These are phyloP conservation scores for Inosperma sp. DNA, from an alignment of 768 basidiomycete species.

Conservation along the genomic window DNA sequence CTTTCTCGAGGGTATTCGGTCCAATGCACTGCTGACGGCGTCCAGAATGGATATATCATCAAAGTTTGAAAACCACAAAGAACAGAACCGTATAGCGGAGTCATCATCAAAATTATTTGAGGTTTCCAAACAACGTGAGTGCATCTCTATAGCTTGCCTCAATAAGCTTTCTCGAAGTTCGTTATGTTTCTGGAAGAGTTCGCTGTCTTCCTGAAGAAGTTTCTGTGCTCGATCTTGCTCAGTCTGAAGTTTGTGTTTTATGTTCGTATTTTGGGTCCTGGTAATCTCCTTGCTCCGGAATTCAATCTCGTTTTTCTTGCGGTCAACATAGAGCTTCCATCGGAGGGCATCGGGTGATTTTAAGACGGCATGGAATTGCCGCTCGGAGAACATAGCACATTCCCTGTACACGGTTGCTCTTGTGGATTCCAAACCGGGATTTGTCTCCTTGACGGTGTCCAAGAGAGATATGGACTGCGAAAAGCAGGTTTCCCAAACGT, in stretches of 20 bases:
- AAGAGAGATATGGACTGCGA: constrained; percentile 46
- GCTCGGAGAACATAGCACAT: constrained; percentile 87
- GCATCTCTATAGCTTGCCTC: constrained; percentile 76
- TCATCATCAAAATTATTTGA: constrained; percentile 76
- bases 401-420: constrained; percentile 66
- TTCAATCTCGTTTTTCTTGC: constrained; percentile 68
- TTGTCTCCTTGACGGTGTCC: constrained; percentile 14
- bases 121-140: constrained; percentile 64
- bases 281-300: constrained; percentile 38
- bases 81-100: constrained; percentile 74
- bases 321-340: constrained; percentile 65
- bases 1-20: constrained; percentile 75
- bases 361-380: constrained; percentile 69
- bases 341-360: constrained; percentile 67
- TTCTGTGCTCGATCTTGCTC: constrained; percentile 30
- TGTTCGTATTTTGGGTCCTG: constrained; percentile 13
- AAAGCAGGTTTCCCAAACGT: constrained; percentile 71
- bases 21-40: constrained; percentile 42
- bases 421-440: constrained; percentile 16
- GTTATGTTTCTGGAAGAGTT: constrained; percentile 52
- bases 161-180: constrained; percentile 58
- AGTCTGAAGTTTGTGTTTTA: constrained; percentile 12
- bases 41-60: constrained; percentile 49
- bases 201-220: constrained; percentile 43
- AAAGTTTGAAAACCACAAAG: constrained; percentile 90